Conservation (phyloP, 2,329 filamentous ascomycete genomes). For the Pseudocercospora vitis region DNA sequence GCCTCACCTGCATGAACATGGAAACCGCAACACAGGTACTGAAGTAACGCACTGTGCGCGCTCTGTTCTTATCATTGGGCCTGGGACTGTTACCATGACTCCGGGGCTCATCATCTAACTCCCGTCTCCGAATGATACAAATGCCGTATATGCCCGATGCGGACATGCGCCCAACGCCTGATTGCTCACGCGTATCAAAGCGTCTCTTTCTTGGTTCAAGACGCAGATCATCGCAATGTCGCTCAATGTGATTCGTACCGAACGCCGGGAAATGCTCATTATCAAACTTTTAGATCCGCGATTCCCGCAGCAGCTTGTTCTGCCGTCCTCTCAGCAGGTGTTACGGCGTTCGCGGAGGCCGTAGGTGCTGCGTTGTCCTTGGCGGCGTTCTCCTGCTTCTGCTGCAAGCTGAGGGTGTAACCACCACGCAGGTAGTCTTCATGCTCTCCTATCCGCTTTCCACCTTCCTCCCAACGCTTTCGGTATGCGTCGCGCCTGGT, state of each 20-base stretch:
- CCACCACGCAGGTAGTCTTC: constrained; percentile 86
- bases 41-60: neutral
- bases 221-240: constrained; percentile 3
- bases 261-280: neutral
- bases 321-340: neutral
- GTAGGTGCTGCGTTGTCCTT: neutral
- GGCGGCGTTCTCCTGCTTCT: constrained; percentile 15
- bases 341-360: neutral
- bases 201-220: neutral
- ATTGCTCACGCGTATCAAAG: neutral
- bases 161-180: neutral
- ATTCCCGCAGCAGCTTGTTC: neutral
- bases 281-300: neutral
- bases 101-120: neutral
- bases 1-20: no score
- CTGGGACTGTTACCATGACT: constrained; percentile 1
- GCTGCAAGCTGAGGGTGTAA: constrained; percentile 34
- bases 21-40: neutral
- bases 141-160: neutral
- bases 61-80: neutral
- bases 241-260: neutral
- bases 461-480: constrained; percentile 75
- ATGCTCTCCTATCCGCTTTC: constrained; percentile 78
- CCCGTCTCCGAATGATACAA: neutral
- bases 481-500: constrained; percentile 63